phyloP scores from a whole-genome alignment of 73 alveolate genomes.

The Tetrahymena elliotti region DNA sequence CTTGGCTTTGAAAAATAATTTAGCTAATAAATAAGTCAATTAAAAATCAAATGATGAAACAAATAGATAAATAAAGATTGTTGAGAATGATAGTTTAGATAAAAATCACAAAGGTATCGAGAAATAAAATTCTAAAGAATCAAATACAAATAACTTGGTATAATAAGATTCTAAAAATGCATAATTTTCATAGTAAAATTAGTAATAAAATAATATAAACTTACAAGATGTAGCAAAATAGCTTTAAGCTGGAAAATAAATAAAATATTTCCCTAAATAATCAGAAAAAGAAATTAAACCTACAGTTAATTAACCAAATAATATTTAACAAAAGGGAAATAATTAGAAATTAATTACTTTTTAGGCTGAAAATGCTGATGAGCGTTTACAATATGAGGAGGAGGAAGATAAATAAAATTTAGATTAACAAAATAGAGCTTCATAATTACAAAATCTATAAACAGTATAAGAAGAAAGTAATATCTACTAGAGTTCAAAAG shows the following conservation, averaged over 20 bases:
- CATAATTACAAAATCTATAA: neutral
- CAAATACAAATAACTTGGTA: neutral
- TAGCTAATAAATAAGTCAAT: neutral
- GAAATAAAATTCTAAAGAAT: neutral
- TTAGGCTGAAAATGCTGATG: neutral
- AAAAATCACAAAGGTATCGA: neutral
- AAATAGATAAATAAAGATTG: too few relatives aligned
- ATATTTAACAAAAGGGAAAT: neutral
- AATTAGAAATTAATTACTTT: neutral
- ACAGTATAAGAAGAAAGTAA: neutral
- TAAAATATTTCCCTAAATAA: neutral
- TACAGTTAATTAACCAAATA: too few relatives aligned
- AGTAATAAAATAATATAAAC: too few relatives aligned
- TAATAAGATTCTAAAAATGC: neutral
- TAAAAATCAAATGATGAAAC: neutral
- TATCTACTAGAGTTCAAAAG: neutral
- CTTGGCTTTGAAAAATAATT: neutral
- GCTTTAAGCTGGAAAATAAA: neutral
- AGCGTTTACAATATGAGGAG: neutral
- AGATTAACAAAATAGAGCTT: neutral
- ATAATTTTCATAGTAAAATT: too few relatives aligned
- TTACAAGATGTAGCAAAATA: neutral
- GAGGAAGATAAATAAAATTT: neutral
- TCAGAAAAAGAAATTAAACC: neutral
- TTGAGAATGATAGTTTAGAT: neutral